phyloP scores from a whole-genome alignment of 768 basidiomycete genomes.

The Agaricus sinodeliciosus region DNA sequence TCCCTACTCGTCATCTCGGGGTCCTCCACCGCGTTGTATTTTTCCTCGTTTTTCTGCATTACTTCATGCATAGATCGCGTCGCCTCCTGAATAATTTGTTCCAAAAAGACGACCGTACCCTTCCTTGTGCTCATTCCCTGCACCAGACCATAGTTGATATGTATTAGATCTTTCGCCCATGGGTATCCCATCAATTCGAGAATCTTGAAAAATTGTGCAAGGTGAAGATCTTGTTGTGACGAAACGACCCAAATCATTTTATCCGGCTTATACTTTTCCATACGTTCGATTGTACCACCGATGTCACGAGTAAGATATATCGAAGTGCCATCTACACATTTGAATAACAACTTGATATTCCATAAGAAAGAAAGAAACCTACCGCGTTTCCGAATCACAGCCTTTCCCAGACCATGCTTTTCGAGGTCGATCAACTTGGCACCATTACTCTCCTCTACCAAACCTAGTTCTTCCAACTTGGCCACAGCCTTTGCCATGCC shows the following conservation, averaged over 20 bases:
- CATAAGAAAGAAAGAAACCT: conserved; percentile 13
- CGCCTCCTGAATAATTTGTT: conserved; percentile 89
- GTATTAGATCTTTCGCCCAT: conserved; percentile 78
- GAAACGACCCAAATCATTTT: conserved; percentile 86
- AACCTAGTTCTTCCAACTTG: conserved; percentile 57
- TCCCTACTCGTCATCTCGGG: conserved; percentile 74
- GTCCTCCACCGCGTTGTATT: conserved; percentile 84
- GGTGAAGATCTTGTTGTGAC: conserved; percentile 81
- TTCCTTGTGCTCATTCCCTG: conserved; percentile 87
- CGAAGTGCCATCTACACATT: conserved; percentile 72
- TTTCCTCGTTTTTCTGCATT: conserved; percentile 66
- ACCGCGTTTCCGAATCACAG: conserved; percentile 81
- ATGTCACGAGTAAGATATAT: conserved; percentile 96
- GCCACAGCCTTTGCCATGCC: conserved; percentile 69
- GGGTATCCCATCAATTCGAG: conserved; percentile 84
- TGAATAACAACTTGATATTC: not conserved
- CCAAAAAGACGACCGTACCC: conserved; percentile 92
- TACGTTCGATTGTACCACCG: conserved; percentile 87
- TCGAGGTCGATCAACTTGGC: conserved; percentile 85
- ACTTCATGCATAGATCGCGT: conserved; percentile 90
- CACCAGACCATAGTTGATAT: conserved; percentile 89
- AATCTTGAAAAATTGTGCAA: conserved; percentile 91
- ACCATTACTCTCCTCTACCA: conserved; percentile 73
- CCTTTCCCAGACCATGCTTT: conserved; percentile 87
- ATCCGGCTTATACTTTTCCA: conserved; percentile 80